phyloP scores from a whole-genome alignment of 2,329 filamentous ascomycete genomes.

The Alternaria infectoria region DNA sequence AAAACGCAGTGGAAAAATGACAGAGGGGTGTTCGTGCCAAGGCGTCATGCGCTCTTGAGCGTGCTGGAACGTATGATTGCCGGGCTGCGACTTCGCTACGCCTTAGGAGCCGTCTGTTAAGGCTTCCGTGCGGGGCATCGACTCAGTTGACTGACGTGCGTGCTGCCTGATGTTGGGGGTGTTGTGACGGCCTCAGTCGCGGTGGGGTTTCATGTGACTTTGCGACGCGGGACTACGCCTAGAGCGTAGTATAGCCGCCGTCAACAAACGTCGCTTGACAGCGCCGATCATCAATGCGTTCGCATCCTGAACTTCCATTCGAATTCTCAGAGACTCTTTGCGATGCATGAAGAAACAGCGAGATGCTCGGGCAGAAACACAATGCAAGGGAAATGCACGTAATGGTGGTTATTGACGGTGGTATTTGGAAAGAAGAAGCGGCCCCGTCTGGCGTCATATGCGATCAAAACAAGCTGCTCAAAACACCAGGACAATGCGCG shows the following conservation, averaged over 20 bases:
- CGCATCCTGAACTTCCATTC: constrained; percentile 11
- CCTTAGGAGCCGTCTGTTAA: constrained; percentile 29
- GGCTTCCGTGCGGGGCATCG: constrained; percentile 20
- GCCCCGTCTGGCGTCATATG: constrained; percentile 30
- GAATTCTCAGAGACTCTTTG: constrained; percentile 8
- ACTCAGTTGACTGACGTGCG: constrained; percentile 21
- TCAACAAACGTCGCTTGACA: constrained; percentile 13
- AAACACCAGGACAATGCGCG: constrained; percentile 23
- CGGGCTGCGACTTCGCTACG: constrained; percentile 40
- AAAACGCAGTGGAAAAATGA: constrained; percentile 23
- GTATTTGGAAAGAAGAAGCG: constrained; percentile 37
- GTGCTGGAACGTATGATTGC: constrained; percentile 44
- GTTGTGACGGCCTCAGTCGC: constrained; percentile 39
- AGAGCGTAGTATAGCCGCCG: constrained; percentile 24
- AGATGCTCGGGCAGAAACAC: constrained; percentile 33
- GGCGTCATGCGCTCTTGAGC: constrained; percentile 38
- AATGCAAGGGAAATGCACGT: constrained; percentile 30
- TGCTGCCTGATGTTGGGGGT: constrained; percentile 26
- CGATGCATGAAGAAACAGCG: constrained; percentile 21
- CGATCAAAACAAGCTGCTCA: constrained; percentile 34
- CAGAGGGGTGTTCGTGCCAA: constrained; percentile 31
- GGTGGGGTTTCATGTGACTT: constrained; percentile 42
- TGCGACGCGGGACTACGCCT: constrained; percentile 34
- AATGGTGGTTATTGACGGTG: constrained; percentile 21
- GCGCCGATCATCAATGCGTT: constrained; percentile 39